These are phyloP conservation scores for Fusarium sp. DNA, from an alignment of 2,329 filamentous ascomycete species.

Conservation along the genomic window DNA sequence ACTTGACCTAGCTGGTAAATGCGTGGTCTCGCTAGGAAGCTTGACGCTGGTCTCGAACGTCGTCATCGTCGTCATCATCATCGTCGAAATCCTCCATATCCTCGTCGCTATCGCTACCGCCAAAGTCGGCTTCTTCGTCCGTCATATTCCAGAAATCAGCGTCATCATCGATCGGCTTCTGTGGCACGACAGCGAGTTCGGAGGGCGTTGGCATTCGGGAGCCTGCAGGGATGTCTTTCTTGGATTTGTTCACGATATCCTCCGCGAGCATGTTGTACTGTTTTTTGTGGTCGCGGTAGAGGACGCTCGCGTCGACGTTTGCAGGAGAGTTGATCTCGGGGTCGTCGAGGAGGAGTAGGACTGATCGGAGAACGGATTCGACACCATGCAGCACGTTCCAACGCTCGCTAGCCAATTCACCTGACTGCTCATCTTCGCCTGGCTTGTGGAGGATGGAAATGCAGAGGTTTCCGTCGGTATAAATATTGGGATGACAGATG, in stretches of 20 bases:
- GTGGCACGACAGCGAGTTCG: constrained; percentile 70
- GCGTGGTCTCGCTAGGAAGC: not conserved
- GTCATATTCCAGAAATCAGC: constrained; percentile 86
- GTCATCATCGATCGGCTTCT: constrained; percentile 73
- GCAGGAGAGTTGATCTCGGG: constrained; percentile 94
- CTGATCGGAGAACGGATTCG: constrained; percentile 93
- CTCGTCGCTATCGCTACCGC: constrained; percentile 77
- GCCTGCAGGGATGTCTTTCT: constrained; percentile 81
- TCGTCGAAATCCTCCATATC: constrained; percentile 72
- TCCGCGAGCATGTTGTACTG: constrained; percentile 78
- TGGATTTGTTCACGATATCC: constrained; percentile 78
- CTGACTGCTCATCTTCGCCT: constrained; percentile 92
- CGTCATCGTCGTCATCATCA: constrained; percentile 66
- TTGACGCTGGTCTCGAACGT: constrained; percentile 55
- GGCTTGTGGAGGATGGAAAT: constrained; percentile 96
- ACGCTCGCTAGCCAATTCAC: constrained; percentile 88
- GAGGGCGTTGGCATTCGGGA: constrained; percentile 86
- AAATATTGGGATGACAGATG: constrained; percentile 94
- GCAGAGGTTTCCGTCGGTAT: constrained; percentile 89
- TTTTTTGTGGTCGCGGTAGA: constrained; percentile 79
- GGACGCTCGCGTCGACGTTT: constrained; percentile 91
- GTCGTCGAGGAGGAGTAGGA: constrained; percentile 91
- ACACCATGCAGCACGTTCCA: constrained; percentile 96
- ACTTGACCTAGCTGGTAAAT: constrained; percentile 8
- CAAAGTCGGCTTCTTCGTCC: constrained; percentile 82